Evolutionary conservation across 2,329 filamentous ascomycete species (phyloP).

Genomic region (Hirsutella thompsonii): DNA sequence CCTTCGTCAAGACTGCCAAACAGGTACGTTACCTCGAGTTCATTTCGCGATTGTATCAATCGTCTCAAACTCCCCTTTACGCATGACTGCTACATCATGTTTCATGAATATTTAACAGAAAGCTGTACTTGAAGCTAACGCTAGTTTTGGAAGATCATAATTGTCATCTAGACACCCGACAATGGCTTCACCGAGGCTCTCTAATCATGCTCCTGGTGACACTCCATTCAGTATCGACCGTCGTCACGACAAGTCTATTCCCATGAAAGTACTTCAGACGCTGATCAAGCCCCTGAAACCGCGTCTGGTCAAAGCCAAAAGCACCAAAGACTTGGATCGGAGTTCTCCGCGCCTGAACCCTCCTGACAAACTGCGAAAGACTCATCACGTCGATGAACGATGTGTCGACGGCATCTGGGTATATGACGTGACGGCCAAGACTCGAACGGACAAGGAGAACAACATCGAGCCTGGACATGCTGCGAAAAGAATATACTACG

Average conservation of each 20-base stretch:
- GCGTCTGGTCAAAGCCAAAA: neutral
- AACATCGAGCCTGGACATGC: neutral
- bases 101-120: too few relatives aligned
- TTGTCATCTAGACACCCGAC: neutral
- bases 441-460: neutral
- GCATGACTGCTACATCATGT: too few relatives aligned
- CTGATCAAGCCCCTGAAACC: neutral
- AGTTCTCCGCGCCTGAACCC: neutral
- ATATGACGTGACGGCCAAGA: conserved; percentile 9
- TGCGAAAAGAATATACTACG: conserved; percentile 31
- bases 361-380: neutral
- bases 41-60: too few relatives aligned
- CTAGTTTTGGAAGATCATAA: too few relatives aligned
- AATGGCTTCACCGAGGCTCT: neutral
- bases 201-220: neutral
- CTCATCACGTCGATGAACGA: neutral
- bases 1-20: too few relatives aligned
- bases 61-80: too few relatives aligned
- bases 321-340: neutral
- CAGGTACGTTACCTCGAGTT: too few relatives aligned
- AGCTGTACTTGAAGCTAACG: too few relatives aligned
- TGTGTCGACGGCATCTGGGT: conserved; percentile 13
- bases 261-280: neutral
- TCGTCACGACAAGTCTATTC: neutral
- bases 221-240: neutral